A percentile compares a stretch with the other conserved stretches of the same genome.
Evolutionary conservation across 768 basidiomycete species (phyloP).

Genomic region (Lentinus brumalis): DNA sequence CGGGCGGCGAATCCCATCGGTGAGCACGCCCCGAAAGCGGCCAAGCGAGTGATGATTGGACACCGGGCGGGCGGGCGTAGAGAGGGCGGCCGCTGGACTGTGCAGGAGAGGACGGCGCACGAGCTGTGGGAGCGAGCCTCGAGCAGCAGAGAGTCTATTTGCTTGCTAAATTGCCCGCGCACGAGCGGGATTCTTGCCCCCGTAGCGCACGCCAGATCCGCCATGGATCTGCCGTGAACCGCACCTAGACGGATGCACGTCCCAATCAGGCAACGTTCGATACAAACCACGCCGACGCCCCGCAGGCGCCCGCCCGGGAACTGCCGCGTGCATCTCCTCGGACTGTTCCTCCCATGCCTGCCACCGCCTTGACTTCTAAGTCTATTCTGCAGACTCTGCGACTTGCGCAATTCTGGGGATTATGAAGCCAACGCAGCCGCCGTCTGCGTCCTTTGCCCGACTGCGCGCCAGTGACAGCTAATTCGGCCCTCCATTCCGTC

Average conservation of each 20-base stretch:
- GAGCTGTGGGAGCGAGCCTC: background rate
- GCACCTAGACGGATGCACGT: background rate
- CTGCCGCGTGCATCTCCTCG: conserved; percentile 6
- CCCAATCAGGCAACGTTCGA: conserved; percentile 8
- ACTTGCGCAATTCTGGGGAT: too few species aligned
- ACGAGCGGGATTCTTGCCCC: background rate
- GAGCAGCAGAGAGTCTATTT: conserved; percentile 3
- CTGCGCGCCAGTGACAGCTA: conserved; percentile 6
- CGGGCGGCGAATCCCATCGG: background rate
- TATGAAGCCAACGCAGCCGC: background rate
- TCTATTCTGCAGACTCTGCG: background rate
- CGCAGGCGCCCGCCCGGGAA: background rate
- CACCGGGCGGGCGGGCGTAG: background rate
- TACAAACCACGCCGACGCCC: background rate
- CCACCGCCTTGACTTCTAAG: background rate
- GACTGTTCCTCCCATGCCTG: background rate
- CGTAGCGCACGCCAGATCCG: conserved; percentile 7
- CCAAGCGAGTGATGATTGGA: background rate
- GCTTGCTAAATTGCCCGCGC: conserved; percentile 10
- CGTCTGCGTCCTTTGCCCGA: conserved; percentile 1
- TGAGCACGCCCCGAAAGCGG: background rate
- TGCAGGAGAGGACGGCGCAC: background rate
- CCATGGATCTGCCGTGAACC: background rate
- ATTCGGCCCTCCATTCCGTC: conserved; percentile 8
- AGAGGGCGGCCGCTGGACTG: background rate